Base-by-base conservation (phyloP, 768 basidiomycete genomes). In the Inosperma sp. region DNA sequence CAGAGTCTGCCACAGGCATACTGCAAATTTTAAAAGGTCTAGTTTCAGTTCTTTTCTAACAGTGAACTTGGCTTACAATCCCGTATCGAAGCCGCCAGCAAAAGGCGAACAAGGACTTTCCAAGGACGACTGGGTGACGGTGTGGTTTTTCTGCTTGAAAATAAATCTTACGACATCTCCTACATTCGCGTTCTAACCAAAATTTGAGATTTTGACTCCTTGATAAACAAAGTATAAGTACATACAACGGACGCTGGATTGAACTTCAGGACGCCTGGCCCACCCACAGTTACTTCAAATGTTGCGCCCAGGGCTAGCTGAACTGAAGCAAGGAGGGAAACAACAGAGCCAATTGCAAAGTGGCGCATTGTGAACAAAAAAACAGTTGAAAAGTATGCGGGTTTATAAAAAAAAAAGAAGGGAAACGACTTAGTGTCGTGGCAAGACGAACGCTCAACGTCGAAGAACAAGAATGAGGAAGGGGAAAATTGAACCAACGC, bases 71-170 rank as follows among this genome's bases (percentile, higher is more conserved):
- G 67, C 75, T 63, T 53, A 83, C 81, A 81, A 82, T 54, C 75
- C 78, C 35, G 79, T 72, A 59, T 83, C 80, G 56, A 84, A 82
- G 10, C 81, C 82, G 48, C 60, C 67, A 0, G 59, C 45, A 8
- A 65, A 42, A 5, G 65, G 65, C 0, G 60, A 39, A 55, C 82
- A 84, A 4, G 82, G 82, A 9, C 57, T 63, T 0, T 60, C 65
- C n/a, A 83, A 69, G 1, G 76, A 66, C 5, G 79, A 81, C 53
- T 82, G 81, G 1, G 80, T 81, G 16, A 71, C 78, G 5, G 80
- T 82, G 49, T 78, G 81, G 60, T 82, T 83, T 58, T 79, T 75
- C 63, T 77, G 75, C 56, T 70, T 56, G 69, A 83, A 83, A 21
- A 58, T 68, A 59, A 83, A 83, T 33, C 61, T 43, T 23, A 82